These are phyloP conservation scores for Monilinia polystroma DNA, from an alignment of 2,329 filamentous ascomycete genomes.

Conservation along the genomic window DNA sequence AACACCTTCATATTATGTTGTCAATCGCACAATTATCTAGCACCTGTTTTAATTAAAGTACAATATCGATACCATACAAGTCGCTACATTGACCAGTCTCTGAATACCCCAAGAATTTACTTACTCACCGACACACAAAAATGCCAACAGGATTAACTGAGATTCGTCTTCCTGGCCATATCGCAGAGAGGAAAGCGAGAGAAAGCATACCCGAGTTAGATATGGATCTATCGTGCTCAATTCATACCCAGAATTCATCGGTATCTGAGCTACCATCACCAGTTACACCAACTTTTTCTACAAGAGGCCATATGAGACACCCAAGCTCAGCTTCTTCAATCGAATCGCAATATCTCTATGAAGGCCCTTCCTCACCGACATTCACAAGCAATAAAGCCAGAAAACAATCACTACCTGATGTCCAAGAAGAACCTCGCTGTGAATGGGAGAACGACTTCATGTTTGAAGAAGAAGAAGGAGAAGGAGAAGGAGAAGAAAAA, in stretches of 20 bases:
- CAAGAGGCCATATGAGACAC: constrained; percentile 60
- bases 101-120: not conserved
- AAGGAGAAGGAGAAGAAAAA: too few species aligned
- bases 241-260: constrained; percentile 46
- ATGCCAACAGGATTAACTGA: constrained; percentile 50
- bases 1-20: constrained; percentile 33
- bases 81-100: constrained; percentile 21
- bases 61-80: constrained; percentile 17
- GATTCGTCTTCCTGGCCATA: constrained; percentile 53
- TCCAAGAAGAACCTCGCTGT: constrained; percentile 73
- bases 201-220: constrained; percentile 41
- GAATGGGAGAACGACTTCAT: constrained; percentile 62
- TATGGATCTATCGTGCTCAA: constrained; percentile 37
- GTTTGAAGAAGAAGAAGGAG: constrained; percentile 40
- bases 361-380: constrained; percentile 58
- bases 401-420: constrained; percentile 72
- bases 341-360: constrained; percentile 55
- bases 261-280: constrained; percentile 63
- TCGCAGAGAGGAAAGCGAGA: constrained; percentile 50
- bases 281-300: constrained; percentile 66
- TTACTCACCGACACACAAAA: constrained; percentile 11
- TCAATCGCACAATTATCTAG: constrained; percentile 29
- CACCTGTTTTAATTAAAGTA: constrained; percentile 14
- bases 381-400: constrained; percentile 51
- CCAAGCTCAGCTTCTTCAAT: constrained; percentile 79